Percentiles rank a stretch among this genome's conserved stretches.
phyloP scores from a whole-genome alignment of 2,329 filamentous ascomycete genomes.

The Moelleriella libera region DNA sequence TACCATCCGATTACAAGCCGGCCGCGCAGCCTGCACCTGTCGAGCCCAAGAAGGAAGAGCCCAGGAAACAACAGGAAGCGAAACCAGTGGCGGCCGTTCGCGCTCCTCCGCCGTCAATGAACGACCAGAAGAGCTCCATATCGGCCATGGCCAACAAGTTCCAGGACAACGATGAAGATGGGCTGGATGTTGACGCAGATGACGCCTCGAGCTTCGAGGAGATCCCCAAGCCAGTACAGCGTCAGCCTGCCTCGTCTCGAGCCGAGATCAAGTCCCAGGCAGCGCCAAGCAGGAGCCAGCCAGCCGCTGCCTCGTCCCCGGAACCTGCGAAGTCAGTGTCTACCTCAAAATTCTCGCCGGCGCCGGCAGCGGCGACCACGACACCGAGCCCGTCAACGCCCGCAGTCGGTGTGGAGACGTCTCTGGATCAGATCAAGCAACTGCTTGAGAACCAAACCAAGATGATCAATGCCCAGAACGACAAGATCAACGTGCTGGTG shows the following conservation, averaged over 20 bases:
- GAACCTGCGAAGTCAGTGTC: constrained; percentile 14
- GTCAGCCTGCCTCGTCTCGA: background rate
- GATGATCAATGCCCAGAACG: constrained; percentile 63
- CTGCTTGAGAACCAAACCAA: constrained; percentile 64
- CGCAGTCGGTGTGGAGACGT: constrained; percentile 37
- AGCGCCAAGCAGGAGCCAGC: constrained; percentile 15
- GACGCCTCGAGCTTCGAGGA: constrained; percentile 80
- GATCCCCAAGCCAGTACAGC: constrained; percentile 21
- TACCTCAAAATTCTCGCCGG: constrained; percentile 1
- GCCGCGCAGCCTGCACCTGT: constrained; percentile 25
- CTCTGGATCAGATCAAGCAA: constrained; percentile 63
- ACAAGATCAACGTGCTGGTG: constrained; percentile 58
- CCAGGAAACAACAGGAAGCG: constrained; percentile 32
- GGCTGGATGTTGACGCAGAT: constrained; percentile 39
- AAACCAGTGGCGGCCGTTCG: constrained; percentile 25
- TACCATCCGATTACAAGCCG: constrained; percentile 55
- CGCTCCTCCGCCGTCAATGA: constrained; percentile 51
- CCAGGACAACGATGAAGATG: constrained; percentile 56
- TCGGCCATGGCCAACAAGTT: constrained; percentile 75
- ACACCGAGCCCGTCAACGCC: constrained; percentile 2
- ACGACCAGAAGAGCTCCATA: constrained; percentile 79
- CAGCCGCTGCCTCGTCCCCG: constrained; percentile 16
- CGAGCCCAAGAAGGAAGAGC: constrained; percentile 26
- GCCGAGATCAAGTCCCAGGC: constrained; percentile 26
- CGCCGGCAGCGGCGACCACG: too few relatives aligned